Evolutionary conservation across 768 basidiomycete genomes (phyloP), one percentile per base, ranked within the genome.

Genomic region (Pleurotus salmoneostramineus): DNA sequence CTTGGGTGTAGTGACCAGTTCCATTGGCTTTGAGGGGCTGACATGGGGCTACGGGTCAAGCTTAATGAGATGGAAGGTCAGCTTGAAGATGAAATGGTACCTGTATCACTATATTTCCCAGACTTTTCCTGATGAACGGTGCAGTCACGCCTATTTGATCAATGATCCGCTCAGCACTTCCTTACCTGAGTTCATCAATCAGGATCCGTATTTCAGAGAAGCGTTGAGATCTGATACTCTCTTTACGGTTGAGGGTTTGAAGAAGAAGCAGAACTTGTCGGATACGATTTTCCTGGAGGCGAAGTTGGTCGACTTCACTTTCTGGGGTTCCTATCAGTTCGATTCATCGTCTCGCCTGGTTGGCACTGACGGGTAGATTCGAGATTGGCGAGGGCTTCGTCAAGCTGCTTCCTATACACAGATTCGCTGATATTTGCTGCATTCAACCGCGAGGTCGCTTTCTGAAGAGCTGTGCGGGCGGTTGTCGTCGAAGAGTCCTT

Each of bases 361-460:
- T n/a, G n/a, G n/a, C n/a, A n/a, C n/a, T n/a, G n/a, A n/a, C n/a
- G 21, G 37, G n/a, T 40, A 40, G 21, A 14, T 14, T 35, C 32
- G 14, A 37, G 11, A 32, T 42, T 55, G 52, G 37, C 37, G 37
- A 40, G 37, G 8, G 8, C n/a, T 14, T 55, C 52, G 14, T 55
- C 21, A 3, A 43, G 5, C 34, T 55, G 40, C 8, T 43, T 55
- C 34, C 52, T 17, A 4, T 12, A 27, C 8, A 37, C 52, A 8
- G n/a, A 8, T 55, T 55, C 52, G 32, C 52, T 42, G 5, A 40
- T 55, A 6, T 21, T 55, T 5, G 10, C 36, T 7, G 52, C 35
- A 17, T 55, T 55, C 10, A 55, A 17, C 7, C 52, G 52, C 8
- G 52, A 55, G 21, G 52, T 55, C 5, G 52, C 52, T 31, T 55